These are phyloP conservation scores for Penicillium samsonianum DNA, from an alignment of 495 filamentous ascomycete species.

Conservation along the genomic window DNA sequence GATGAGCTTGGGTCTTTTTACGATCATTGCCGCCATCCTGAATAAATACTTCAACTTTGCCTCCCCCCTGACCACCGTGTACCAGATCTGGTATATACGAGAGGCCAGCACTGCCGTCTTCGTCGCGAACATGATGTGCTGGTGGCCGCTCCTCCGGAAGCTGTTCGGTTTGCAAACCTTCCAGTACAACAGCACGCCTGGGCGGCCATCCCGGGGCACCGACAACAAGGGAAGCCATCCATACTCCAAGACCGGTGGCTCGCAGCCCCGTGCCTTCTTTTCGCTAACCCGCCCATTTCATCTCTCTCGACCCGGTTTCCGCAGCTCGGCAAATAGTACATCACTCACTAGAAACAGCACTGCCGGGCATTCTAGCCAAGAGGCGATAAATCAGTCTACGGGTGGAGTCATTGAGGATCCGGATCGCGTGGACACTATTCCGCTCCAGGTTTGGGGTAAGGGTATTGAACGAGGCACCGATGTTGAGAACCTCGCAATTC, in stretches of 20 bases:
- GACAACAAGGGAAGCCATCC: constrained; percentile 17
- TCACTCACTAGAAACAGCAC: background rate
- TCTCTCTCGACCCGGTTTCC: background rate
- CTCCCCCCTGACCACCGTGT: constrained; percentile 49
- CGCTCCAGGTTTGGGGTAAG: too few species aligned
- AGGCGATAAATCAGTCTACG: too few species aligned
- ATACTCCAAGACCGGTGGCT: constrained; percentile 6
- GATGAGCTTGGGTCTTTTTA: constrained; percentile 61
- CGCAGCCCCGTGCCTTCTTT: constrained; percentile 26
- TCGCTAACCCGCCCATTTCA: background rate
- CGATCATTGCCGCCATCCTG: constrained; percentile 60
- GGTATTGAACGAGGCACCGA: background rate
- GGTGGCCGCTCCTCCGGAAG: constrained; percentile 59
- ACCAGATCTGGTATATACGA: constrained; percentile 64
- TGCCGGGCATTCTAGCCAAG: too few species aligned
- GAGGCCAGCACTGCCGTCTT: constrained; percentile 63
- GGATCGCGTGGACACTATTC: too few species aligned
- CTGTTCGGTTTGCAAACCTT: constrained; percentile 46
- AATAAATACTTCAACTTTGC: constrained; percentile 69
- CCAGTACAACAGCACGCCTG: constrained; percentile 31
- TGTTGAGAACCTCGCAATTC: background rate
- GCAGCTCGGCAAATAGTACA: background rate
- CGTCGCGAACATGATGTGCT: constrained; percentile 64
- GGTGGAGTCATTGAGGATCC: too few species aligned
- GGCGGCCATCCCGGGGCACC: constrained; percentile 16